Conservation (phyloP, 1,284 basidiomycete species). For the Fomitopsis schrenkii region DNA sequence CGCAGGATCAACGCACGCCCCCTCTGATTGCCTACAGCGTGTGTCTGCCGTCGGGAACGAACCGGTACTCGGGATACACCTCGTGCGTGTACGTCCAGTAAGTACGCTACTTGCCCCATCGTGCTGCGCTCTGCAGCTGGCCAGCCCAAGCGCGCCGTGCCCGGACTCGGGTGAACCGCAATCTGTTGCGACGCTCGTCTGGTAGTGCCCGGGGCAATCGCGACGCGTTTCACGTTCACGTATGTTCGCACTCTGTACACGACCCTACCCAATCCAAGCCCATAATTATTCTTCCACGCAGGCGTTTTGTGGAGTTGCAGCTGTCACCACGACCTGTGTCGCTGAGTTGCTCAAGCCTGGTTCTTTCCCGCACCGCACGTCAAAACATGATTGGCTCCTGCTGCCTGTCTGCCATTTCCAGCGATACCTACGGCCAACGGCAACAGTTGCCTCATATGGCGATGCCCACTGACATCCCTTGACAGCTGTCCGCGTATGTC, state of each 20-base stretch:
- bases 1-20: neutral
- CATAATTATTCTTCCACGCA: neutral
- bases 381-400: no score
- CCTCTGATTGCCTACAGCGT: constrained; percentile 1
- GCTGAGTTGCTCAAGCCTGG: no score
- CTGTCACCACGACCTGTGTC: neutral
- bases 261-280: neutral
- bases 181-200: neutral
- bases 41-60: neutral
- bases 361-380: no score
- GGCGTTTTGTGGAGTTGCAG: neutral
- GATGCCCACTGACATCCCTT: no score
- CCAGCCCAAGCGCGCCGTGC: neutral
- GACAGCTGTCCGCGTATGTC: no score
- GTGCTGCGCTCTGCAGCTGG: neutral
- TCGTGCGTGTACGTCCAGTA: neutral
- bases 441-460: no score
- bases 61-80: constrained; percentile 1
- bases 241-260: neutral
- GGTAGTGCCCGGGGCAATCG: neutral
- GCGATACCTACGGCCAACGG: no score
- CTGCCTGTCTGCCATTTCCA: no score
- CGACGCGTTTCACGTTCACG: neutral
- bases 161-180: neutral
- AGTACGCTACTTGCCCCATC: neutral